Evolutionary conservation across 139 green algal genomes (phyloP), one percentile per base, ranked within the genome.

Genomic region (Coelastrella sp.): DNA sequence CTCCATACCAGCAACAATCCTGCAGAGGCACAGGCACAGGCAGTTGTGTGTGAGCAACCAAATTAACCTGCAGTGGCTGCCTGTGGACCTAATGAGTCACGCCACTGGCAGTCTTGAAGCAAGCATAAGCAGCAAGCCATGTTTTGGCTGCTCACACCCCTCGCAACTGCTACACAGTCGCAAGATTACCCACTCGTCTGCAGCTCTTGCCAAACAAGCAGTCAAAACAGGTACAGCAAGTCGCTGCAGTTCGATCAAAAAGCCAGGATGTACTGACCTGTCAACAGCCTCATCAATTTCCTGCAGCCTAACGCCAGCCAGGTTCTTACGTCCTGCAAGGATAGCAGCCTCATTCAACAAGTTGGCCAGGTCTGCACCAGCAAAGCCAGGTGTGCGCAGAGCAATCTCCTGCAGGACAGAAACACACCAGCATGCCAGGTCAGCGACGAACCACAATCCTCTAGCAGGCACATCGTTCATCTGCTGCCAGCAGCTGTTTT

Each of bases 301-400:
- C 87, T 95, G 92, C 61, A 95, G 81, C 82, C 88, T 91, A 84
- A 97, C 94, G 11, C 74, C 92, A 71, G 83, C 92, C 74, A 98
- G 86, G 93, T 94, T 87, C 92, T 98, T 94, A 16, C 98, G 93
- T 7, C 98, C 98, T 6, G 98, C 96, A 74, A 99, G 94, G 91
- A 99, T 99, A 83, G 98, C 98, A 0, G 98, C 97, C 97, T 99
- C 98, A 91, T 99, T 99, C 88, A 99, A 94, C 93, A 99, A 94
- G 96, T 99, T 99, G 90, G 98, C 95, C 81, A 99, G 94, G 92
- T 99, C 98, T 87, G 98, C 98, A 78, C 98, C 95, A 66, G 94
- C 87, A 92, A 99, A 99, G 57, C 98, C 98, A 20, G 83, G 83
- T n/a, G 83, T 88, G 83, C 83, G 83, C 83, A 88, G 83, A 3